phyloP scores from a whole-genome alignment of 371 early-diverging fungal genomes.

The Cladochytrium tenue region DNA sequence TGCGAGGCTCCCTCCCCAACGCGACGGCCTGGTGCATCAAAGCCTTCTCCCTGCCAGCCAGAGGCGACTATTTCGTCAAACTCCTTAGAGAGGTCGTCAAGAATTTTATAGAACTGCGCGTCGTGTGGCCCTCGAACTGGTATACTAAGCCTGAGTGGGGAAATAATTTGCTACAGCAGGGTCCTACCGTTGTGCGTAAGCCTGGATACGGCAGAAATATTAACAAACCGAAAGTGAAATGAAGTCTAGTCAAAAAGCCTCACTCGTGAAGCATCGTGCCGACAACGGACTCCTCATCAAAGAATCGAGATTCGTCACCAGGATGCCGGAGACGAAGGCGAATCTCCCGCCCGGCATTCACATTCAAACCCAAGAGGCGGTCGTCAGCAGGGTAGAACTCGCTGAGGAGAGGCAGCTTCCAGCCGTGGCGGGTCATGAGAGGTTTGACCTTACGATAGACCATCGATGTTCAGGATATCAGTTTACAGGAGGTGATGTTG shows the following conservation, averaged over 20 bases:
- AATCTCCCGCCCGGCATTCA: constrained; percentile 60
- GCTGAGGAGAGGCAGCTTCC: constrained; percentile 49
- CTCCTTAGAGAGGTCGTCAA: constrained; percentile 59
- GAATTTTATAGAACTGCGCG: constrained; percentile 56
- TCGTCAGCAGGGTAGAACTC: constrained; percentile 64
- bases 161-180: constrained; percentile 23
- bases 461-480: no score
- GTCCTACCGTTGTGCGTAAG: constrained; percentile 52
- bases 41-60: constrained; percentile 58
- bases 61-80: constrained; percentile 46
- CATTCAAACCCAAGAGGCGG: constrained; percentile 61
- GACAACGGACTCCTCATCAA: constrained; percentile 58
- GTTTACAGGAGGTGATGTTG: no score
- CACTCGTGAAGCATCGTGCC: constrained; percentile 72
- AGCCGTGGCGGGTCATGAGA: constrained; percentile 58
- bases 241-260: constrained; percentile 8
- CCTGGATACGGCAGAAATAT: constrained; percentile 23
- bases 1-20: constrained; percentile 38
- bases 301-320: constrained; percentile 48
- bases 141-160: neutral
- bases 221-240: neutral
- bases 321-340: constrained; percentile 58
- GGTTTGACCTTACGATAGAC: constrained; percentile 52
- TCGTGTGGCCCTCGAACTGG: constrained; percentile 68
- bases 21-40: constrained; percentile 39